Evolutionary conservation across 805 yeast genomes (phyloP).

Genomic region (Zygosaccharomyces pseudorouxii): DNA sequence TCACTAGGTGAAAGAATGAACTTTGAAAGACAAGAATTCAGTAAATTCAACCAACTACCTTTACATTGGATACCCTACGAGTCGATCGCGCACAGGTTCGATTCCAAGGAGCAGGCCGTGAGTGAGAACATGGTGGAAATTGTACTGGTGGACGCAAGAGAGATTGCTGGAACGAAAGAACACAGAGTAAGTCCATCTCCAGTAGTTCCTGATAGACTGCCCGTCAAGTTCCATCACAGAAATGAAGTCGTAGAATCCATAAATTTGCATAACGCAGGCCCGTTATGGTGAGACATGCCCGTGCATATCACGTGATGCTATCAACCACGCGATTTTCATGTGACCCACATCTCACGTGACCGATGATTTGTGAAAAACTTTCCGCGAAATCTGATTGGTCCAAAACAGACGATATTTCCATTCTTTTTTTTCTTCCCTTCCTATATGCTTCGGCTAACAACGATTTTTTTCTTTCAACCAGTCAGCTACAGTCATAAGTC

Average conservation of each 20-base stretch:
- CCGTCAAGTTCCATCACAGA: slow-evolving; percentile 11
- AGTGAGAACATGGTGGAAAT: slow-evolving; percentile 17
- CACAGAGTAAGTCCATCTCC: not conserved
- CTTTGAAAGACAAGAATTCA: slow-evolving; percentile 25
- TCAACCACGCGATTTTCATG: not conserved
- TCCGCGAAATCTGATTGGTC: slow-evolving; percentile 16
- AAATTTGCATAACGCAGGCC: slow-evolving; percentile 7
- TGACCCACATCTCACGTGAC: not conserved
- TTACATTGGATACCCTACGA: slow-evolving; percentile 29
- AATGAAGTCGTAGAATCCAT: slow-evolving; percentile 1
- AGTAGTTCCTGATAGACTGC: not conserved
- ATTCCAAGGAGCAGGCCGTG: not conserved
- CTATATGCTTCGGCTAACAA: not conserved
- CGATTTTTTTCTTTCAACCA: not conserved
- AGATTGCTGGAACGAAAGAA: not conserved
- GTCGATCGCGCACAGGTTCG: slow-evolving; percentile 5
- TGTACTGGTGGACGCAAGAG: slow-evolving; percentile 1
- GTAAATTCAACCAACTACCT: slow-evolving; percentile 25
- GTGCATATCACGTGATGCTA: not conserved
- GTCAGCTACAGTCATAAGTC: not conserved
- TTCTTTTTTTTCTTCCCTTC: slow-evolving; percentile 2
- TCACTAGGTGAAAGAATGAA: slow-evolving; percentile 12
- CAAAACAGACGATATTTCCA: not conserved
- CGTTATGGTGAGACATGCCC: slow-evolving; percentile 9
- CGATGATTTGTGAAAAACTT: not conserved